A percentile compares a stretch with the other conserved stretches of the same genome.
phyloP scores from a whole-genome alignment of 768 basidiomycete species.

The Xerocomus spinulosus region DNA sequence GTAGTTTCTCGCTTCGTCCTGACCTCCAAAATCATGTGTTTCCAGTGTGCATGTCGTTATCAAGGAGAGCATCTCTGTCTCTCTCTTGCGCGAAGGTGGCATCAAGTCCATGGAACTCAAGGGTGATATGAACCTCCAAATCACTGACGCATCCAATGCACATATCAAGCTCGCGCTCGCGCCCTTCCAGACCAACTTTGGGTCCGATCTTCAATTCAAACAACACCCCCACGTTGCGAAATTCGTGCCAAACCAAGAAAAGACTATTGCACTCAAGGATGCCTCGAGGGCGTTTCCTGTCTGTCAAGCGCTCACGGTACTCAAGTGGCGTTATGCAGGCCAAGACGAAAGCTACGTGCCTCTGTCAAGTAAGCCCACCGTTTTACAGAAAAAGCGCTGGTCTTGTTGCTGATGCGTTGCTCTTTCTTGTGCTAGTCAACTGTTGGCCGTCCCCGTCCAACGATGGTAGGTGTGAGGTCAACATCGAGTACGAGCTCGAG shows the following conservation, averaged over 20 bases:
- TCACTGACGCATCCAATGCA: slow-evolving; percentile 69
- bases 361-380: slow-evolving; percentile 66
- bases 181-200: slow-evolving; percentile 52
- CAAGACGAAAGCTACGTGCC: slow-evolving; percentile 96
- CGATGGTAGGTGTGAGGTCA: slow-evolving; percentile 90
- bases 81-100: slow-evolving; percentile 87
- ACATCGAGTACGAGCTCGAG: slow-evolving; percentile 96
- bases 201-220: slow-evolving; percentile 84
- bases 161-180: slow-evolving; percentile 67
- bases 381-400: neutral
- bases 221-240: slow-evolving; percentile 95
- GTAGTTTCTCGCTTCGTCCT: neutral
- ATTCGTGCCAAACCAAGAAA: slow-evolving; percentile 62
- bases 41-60: slow-evolving; percentile 80
- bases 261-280: slow-evolving; percentile 81
- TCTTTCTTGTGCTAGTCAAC: slow-evolving; percentile 57
- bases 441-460: slow-evolving; percentile 95
- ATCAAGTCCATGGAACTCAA: slow-evolving; percentile 86
- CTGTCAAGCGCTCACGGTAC: slow-evolving; percentile 76
- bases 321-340: slow-evolving; percentile 89
- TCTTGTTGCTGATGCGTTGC: neutral
- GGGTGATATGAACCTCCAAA: slow-evolving; percentile 90
- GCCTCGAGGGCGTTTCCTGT: slow-evolving; percentile 80
- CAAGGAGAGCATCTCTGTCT: slow-evolving; percentile 77
- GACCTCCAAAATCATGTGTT: neutral